Conservation (phyloP, 495 filamentous ascomycete genomes). For the Penicillium verhagenii region DNA sequence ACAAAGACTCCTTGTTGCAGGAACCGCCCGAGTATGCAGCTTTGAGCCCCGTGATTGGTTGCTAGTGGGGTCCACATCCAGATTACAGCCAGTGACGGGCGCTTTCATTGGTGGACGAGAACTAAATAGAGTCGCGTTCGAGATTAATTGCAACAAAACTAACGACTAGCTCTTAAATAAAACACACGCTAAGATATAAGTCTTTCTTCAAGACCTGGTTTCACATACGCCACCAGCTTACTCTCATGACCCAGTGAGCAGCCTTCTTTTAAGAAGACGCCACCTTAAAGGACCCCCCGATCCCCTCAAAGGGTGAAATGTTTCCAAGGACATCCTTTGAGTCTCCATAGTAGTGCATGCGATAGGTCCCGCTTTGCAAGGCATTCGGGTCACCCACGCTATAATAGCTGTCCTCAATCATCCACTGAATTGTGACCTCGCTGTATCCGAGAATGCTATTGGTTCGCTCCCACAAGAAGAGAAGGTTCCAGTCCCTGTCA, state of each 20-base stretch:
- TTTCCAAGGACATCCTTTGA: conserved; percentile 66
- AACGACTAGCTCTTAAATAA: not conserved
- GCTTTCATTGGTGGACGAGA: not conserved
- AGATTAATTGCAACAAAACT: not conserved
- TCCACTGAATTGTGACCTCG: conserved; percentile 78
- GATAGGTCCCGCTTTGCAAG: conserved; percentile 63
- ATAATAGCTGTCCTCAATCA: conserved; percentile 60
- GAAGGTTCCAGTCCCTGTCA: conserved; percentile 28
- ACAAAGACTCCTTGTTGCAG: conserved; percentile 22
- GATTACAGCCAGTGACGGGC: not conserved
- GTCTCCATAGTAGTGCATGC: conserved; percentile 85
- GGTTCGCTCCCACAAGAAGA: conserved; percentile 64
- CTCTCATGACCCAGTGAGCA: not conserved
- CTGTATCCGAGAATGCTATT: conserved; percentile 71
- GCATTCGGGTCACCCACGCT: conserved; percentile 34
- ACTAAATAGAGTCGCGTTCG: not conserved
- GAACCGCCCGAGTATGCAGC: conserved; percentile 16
- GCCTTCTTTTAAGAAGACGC: conserved; percentile 6
- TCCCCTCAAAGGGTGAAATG: conserved; percentile 74
- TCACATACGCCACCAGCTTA: conserved; percentile 3
- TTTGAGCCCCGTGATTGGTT: conserved; percentile 17
- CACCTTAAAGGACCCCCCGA: conserved; percentile 64
- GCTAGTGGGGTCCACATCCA: not conserved
- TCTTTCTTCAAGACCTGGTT: not conserved
- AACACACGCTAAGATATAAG: not conserved